These are phyloP conservation scores for Trametes villosa DNA, from an alignment of 768 basidiomycete species.

Conservation along the genomic window DNA sequence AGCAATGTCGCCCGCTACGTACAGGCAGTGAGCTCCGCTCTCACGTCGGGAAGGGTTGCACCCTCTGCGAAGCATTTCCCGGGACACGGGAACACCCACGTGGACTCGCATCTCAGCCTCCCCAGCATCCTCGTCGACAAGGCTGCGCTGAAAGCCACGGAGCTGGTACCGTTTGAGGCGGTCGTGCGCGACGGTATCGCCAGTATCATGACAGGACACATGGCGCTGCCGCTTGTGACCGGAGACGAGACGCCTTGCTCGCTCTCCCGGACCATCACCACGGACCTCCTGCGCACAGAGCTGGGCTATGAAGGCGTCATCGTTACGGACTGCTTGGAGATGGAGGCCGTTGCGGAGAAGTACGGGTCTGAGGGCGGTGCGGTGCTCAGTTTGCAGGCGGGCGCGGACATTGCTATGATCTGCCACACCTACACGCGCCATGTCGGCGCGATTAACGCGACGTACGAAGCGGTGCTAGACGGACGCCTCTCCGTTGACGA, in stretches of 20 bases:
- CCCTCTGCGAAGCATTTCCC: conserved; percentile 75
- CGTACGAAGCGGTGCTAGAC: conserved; percentile 52
- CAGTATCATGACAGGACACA: conserved; percentile 76
- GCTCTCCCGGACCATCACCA: conserved; percentile 56
- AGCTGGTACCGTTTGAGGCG: conserved; percentile 61
- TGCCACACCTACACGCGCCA: conserved; percentile 66
- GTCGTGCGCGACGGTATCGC: conserved; percentile 49
- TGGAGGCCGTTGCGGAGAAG: conserved; percentile 66
- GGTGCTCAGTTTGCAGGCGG: conserved; percentile 59
- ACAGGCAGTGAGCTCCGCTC: conserved; percentile 50
- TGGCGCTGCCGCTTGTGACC: conserved; percentile 64
- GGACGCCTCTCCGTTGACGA: conserved; percentile 46
- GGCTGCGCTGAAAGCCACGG: conserved; percentile 46
- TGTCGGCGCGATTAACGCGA: conserved; percentile 53
- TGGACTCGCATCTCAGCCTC: conserved; percentile 71
- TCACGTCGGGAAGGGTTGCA: conserved; percentile 54
- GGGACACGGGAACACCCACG: conserved; percentile 73
- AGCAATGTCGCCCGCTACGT: conserved; percentile 53
- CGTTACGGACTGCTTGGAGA: conserved; percentile 78
- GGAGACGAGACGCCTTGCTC: conserved; percentile 62
- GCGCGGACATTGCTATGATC: conserved; percentile 76
- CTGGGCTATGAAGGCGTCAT: conserved; percentile 61
- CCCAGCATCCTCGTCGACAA: conserved; percentile 60
- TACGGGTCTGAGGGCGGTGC: conserved; percentile 58
- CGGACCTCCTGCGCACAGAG: conserved; percentile 52